Base-by-base conservation (phyloP, 1,284 basidiomycete species). In the Ustilago loliicola region DNA sequence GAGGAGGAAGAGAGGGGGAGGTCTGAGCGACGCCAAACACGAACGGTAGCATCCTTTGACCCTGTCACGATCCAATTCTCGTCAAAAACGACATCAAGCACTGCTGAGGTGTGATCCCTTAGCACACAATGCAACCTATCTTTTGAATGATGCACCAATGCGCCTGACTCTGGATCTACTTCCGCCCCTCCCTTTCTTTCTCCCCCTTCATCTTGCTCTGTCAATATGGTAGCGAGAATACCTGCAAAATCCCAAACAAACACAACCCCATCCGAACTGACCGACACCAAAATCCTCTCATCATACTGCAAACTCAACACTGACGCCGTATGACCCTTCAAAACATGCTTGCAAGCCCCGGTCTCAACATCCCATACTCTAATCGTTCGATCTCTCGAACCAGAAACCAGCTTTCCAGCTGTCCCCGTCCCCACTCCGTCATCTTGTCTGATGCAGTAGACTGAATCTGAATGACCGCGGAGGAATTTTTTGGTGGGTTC, bases 221-320 rank as follows among this genome's bases (percentile, higher is more conserved):
- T 9, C 45, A 25, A 21, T 1, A 25, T 21, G 0, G 62, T 61
- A 6, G 67, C 64, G 15, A 78, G 58, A 40, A 78, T 61, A 4
- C 47, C 21, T 1, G 61, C 67, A 59, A 81, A 79, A 61, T 83
- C 79, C 81, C 81, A 83, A 15, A 82, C 72, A 38, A 77, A 72
- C 11, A 79, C 72, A 52, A 57, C 59, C 3, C 66, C 64, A 42
- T 83, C 81, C 45, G 80, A 82, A 38, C 76, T 77, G 15, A 77
- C 81, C n/a, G 59, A 76, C 3, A 83, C 72, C 4, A 83, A 56
- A n/a, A 79, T 67, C 58, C 65, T 47, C 7, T 80, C 79, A 34
- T 83, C 81, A 63, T 80, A 82, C 64, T 80, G 72, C 50, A 83
- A 54, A 10, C 74, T 80, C 11, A 82, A 66, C 34, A 82, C 82